Conservation (phyloP, 495 filamentous ascomycete species). For the Podospora tetraspora region DNA sequence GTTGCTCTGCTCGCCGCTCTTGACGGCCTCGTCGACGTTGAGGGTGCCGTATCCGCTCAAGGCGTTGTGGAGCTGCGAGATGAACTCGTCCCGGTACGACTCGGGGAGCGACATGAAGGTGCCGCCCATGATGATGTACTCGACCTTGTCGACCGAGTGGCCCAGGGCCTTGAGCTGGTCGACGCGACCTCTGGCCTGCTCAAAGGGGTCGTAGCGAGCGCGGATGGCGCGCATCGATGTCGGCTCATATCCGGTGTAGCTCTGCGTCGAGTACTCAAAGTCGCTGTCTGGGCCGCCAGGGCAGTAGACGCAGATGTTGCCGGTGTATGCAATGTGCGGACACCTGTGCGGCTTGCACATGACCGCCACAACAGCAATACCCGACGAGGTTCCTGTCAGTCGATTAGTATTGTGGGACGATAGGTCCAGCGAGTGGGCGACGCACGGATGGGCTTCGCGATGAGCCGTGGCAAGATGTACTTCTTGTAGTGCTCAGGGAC, state of each 20-base stretch:
- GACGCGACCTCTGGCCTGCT: slow-evolving; percentile 91
- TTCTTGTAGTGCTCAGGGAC: slow-evolving; percentile 99
- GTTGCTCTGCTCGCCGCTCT: slow-evolving; percentile 85
- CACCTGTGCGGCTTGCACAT: slow-evolving; percentile 99
- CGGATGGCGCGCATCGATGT: slow-evolving; percentile 98
- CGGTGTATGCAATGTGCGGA: slow-evolving; percentile 94
- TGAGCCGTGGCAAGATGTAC: slow-evolving; percentile 90
- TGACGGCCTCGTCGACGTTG: slow-evolving; percentile 91
- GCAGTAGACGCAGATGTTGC: slow-evolving; percentile 99
- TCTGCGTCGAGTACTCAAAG: slow-evolving; percentile 98
- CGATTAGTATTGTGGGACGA: slow-evolving; percentile 15
- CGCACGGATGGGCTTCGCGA: slow-evolving; percentile 92
- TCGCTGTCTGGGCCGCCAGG: slow-evolving; percentile 95
- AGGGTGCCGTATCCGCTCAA: slow-evolving; percentile 86
- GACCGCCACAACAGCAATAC: slow-evolving; percentile 97
- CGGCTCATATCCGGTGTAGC: slow-evolving; percentile 96
- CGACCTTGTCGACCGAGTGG: slow-evolving; percentile 96
- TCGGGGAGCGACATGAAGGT: slow-evolving; percentile 96
- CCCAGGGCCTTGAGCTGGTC: slow-evolving; percentile 93
- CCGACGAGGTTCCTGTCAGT: slow-evolving; percentile 71
- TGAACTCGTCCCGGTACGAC: slow-evolving; percentile 84
- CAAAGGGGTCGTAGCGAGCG: slow-evolving; percentile 94
- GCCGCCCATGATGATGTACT: slow-evolving; percentile 99
- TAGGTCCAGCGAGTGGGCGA: neutral
- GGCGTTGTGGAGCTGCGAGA: slow-evolving; percentile 93